Conservation (phyloP, 306 rosid species). For the Vigna nakashimae region DNA sequence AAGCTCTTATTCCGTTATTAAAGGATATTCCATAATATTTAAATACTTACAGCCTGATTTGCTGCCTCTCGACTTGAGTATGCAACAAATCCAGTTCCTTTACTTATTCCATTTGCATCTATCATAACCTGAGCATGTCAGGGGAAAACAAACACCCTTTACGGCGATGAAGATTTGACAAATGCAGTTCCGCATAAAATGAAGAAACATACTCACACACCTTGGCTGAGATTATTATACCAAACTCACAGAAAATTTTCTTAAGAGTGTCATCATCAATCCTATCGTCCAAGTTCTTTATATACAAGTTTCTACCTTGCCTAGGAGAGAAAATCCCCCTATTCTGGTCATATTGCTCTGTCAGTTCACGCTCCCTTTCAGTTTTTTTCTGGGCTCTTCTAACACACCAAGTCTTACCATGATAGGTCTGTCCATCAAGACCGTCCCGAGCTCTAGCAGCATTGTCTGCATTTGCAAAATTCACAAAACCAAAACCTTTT, state of each 20-base stretch:
- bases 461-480: conserved; percentile 54
- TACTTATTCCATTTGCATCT: conserved; percentile 50
- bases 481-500: conserved; percentile 68
- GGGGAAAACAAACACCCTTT: neutral
- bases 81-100: conserved; percentile 63
- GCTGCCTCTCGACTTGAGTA: conserved; percentile 61
- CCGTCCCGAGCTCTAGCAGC: conserved; percentile 62
- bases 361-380: conserved; percentile 62
- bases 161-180: neutral
- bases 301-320: conserved; percentile 53
- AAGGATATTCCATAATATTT: neutral
- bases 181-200: neutral
- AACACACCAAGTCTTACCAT: conserved; percentile 65
- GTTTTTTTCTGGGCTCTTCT: conserved; percentile 58
- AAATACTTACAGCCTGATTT: conserved; percentile 55
- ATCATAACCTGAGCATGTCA: conserved; percentile 53
- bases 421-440: conserved; percentile 54
- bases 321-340: too few relatives aligned
- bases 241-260: conserved; percentile 51
- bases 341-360: conserved; percentile 42
- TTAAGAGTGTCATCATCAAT: conserved; percentile 56
- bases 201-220: conserved; percentile 32
- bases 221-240: conserved; percentile 50
- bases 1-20: neutral
- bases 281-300: conserved; percentile 62